phyloP scores from a whole-genome alignment of 1,139 yeast genomes.

The Yamadazyma buinensis region DNA sequence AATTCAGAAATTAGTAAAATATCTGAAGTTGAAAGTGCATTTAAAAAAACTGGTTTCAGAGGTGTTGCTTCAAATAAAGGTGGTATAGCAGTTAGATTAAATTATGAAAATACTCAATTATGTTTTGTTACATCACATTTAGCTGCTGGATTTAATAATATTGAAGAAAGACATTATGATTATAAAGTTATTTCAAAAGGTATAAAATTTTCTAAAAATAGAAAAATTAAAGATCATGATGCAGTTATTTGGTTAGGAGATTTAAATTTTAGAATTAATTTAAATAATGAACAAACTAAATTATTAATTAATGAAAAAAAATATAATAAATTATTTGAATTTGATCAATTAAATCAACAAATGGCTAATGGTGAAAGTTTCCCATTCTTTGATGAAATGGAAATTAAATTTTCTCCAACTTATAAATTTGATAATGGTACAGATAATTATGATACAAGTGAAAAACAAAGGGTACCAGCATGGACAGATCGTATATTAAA shows the following conservation, averaged over 20 bases:
- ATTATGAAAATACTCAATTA: slow-evolving; percentile 67
- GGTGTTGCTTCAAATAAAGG: slow-evolving; percentile 97
- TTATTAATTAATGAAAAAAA: slow-evolving; percentile 47
- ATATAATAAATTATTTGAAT: slow-evolving; percentile 52
- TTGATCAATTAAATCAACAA: slow-evolving; percentile 76
- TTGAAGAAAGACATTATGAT: slow-evolving; percentile 82
- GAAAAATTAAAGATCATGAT: slow-evolving; percentile 67
- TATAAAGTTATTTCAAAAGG: slow-evolving; percentile 65
- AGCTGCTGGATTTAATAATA: slow-evolving; percentile 83
- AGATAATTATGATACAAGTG: slow-evolving; percentile 74
- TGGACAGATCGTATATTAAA: slow-evolving; percentile 86
- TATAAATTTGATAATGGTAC: slow-evolving; percentile 90
- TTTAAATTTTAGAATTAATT: slow-evolving; percentile 75
- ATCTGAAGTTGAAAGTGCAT: slow-evolving; percentile 67
- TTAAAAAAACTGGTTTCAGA: slow-evolving; percentile 90
- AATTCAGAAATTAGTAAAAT: slow-evolving; percentile 46
- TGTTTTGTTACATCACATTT: slow-evolving; percentile 83
- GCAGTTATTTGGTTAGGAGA: slow-evolving; percentile 93
- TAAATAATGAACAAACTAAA: slow-evolving; percentile 68
- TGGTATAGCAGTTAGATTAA: slow-evolving; percentile 80
- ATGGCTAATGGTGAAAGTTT: slow-evolving; percentile 66
- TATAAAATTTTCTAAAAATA: slow-evolving; percentile 46
- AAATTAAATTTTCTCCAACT: slow-evolving; percentile 79
- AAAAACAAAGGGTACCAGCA: slow-evolving; percentile 90
- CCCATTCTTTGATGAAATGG: slow-evolving; percentile 68